A percentile compares a stretch with the other conserved stretches of the same genome.
Evolutionary conservation across 306 rosid species (phyloP).

Genomic region (Vigna mungo): DNA sequence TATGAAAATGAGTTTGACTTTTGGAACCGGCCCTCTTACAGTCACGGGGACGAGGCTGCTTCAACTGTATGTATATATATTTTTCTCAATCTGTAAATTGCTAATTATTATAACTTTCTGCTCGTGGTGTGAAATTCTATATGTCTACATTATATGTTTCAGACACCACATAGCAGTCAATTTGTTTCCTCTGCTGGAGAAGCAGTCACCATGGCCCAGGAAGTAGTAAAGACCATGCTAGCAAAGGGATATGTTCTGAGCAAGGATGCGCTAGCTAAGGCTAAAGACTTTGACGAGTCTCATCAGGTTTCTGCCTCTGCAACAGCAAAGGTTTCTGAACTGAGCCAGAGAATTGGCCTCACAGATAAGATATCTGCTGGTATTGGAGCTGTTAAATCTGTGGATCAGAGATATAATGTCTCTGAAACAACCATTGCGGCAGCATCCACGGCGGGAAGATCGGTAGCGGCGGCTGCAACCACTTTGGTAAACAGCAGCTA

Average conservation of each 20-base stretch:
- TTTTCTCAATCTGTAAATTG: not conserved
- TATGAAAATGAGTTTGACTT: constrained; percentile 71
- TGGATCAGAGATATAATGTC: constrained; percentile 75
- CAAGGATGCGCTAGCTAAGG: constrained; percentile 77
- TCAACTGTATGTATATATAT: constrained; percentile 57
- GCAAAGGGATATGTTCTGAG: constrained; percentile 81
- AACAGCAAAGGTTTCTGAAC: constrained; percentile 74
- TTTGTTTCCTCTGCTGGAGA: constrained; percentile 76
- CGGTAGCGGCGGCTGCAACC: constrained; percentile 77
- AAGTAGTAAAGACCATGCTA: constrained; percentile 84
- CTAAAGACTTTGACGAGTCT: constrained; percentile 79
- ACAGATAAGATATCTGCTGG: constrained; percentile 69
- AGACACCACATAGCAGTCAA: constrained; percentile 56
- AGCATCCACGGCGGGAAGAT: constrained; percentile 74
- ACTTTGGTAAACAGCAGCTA: constrained; percentile 72
- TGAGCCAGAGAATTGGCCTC: constrained; percentile 81
- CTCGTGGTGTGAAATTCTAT: not conserved
- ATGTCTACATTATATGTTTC: constrained; percentile 30
- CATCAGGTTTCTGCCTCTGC: constrained; percentile 77
- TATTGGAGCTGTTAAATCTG: constrained; percentile 62
- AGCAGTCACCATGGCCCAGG: constrained; percentile 76
- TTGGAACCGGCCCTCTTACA: constrained; percentile 64
- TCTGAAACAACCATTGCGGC: constrained; percentile 73
- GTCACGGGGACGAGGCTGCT: constrained; percentile 54
- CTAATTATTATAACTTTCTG: constrained; percentile 18